phyloP scores from a whole-genome alignment of 345 rosid genomes.

The Acer saccharum region DNA sequence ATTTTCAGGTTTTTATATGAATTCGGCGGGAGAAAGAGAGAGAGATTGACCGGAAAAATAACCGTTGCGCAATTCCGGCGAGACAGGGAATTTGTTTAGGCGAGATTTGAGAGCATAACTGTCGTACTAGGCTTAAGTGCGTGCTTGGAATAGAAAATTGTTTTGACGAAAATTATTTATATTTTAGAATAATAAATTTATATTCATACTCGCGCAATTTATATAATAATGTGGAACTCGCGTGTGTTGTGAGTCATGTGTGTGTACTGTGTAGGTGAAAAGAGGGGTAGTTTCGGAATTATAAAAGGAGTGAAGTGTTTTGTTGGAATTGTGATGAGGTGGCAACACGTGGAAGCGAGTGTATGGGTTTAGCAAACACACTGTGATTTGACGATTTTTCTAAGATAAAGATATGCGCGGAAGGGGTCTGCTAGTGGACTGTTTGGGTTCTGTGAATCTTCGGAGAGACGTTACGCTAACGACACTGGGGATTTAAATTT shows the following conservation, averaged over 20 bases:
- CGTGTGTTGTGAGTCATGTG: constrained; percentile 19
- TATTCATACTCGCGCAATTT: constrained; percentile 24
- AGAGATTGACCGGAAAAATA: constrained; percentile 25
- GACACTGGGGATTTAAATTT: constrained; percentile 21
- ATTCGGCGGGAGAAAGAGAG: background rate
- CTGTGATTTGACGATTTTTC: no score
- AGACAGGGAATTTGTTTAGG: constrained; percentile 29
- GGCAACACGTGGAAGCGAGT: constrained; percentile 31
- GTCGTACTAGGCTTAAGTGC: constrained; percentile 27
- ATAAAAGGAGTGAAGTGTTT: background rate
- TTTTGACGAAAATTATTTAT: background rate
- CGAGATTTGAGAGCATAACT: constrained; percentile 57
- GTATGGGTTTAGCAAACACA: background rate
- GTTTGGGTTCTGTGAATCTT: constrained; percentile 36
- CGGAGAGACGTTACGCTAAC: constrained; percentile 61
- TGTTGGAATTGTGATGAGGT: background rate
- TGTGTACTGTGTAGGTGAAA: background rate
- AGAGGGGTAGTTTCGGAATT: constrained; percentile 19
- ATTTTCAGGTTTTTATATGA: background rate
- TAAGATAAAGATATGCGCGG: background rate
- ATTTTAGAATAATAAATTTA: background rate
- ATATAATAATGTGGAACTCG: constrained; percentile 16
- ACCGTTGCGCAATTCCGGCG: constrained; percentile 55
- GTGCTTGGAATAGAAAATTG: background rate
- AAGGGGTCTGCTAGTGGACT: background rate